These are phyloP conservation scores for Cadophora sp. DNA, from an alignment of 2,329 filamentous ascomycete species.

Conservation along the genomic window DNA sequence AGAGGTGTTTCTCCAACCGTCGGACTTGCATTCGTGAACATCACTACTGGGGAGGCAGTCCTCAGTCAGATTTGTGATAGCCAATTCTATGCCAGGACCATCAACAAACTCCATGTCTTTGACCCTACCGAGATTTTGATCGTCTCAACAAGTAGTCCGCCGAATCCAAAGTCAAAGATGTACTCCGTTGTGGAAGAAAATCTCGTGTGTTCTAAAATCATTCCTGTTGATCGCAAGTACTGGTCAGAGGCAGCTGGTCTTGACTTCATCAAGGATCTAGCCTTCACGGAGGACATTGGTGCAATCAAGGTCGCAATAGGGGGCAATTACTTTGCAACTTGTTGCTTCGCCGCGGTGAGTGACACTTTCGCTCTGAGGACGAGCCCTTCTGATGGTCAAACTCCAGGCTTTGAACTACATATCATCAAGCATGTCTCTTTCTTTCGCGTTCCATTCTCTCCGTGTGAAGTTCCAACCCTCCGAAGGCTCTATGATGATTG, in stretches of 20 bases:
- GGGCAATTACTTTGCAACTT: constrained; percentile 87
- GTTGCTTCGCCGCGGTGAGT: constrained; percentile 83
- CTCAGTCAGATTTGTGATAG: constrained; percentile 93
- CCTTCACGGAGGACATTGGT: constrained; percentile 80
- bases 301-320: constrained; percentile 79
- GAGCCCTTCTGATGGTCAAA: constrained; percentile 19
- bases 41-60: constrained; percentile 82
- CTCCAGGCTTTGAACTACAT: constrained; percentile 80
- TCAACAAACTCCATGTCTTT: constrained; percentile 85
- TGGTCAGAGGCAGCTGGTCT: constrained; percentile 84
- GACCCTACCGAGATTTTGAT: constrained; percentile 82
- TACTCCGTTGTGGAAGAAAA: constrained; percentile 77
- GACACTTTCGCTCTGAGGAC: neutral
- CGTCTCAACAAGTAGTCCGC: constrained; percentile 69
- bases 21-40: constrained; percentile 85
- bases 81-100: constrained; percentile 86
- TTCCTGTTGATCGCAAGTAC: constrained; percentile 74
- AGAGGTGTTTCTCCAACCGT: constrained; percentile 86
- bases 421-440: constrained; percentile 70
- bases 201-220: constrained; percentile 66
- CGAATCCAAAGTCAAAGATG: constrained; percentile 74
- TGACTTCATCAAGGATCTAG: constrained; percentile 80
- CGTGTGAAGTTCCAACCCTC: constrained; percentile 87
- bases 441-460: constrained; percentile 80
- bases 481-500: constrained; percentile 95